Conservation (phyloP, 306 rosid species). For the Vigna nakashimae region DNA sequence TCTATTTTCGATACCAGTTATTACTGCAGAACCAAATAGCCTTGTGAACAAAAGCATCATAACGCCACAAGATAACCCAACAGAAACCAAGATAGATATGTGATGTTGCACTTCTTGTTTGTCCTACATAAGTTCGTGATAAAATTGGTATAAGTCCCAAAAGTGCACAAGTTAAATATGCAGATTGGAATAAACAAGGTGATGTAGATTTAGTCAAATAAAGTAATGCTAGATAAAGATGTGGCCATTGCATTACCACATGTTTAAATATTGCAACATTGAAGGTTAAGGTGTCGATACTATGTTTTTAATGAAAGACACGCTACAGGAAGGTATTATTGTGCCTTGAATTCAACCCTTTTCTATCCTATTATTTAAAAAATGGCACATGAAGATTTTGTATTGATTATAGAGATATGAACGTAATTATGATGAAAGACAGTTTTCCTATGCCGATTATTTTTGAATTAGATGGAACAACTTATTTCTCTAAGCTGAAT, state of each 20-base stretch:
- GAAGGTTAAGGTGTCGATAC: conserved; percentile 24
- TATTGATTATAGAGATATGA: too few species aligned
- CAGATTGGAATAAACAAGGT: conserved; percentile 5
- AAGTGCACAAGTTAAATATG: conserved; percentile 25
- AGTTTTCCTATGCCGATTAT: too few species aligned
- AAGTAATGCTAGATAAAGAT: conserved; percentile 16
- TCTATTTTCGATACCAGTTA: conserved; percentile 67
- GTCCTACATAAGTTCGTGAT: conserved; percentile 63
- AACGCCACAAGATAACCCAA: conserved; percentile 82
- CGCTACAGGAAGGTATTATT: too few species aligned
- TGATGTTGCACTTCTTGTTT: conserved; percentile 82
- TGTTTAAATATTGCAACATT: conserved; percentile 8
- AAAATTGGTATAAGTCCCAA: conserved; percentile 5
- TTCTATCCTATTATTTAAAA: too few species aligned
- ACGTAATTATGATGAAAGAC: too few species aligned
- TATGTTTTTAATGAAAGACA: neutral
- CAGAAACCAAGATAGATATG: conserved; percentile 69
- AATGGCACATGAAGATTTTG: too few species aligned
- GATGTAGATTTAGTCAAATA: conserved; percentile 3
- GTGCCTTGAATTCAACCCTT: too few species aligned
- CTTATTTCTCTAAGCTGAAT: too few species aligned
- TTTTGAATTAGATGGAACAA: too few species aligned
- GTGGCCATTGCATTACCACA: conserved; percentile 3
- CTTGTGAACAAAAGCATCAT: conserved; percentile 76
- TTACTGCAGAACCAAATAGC: conserved; percentile 70